Conservation (phyloP, 2,329 filamentous ascomycete genomes). For the Bipolaris cookei region DNA sequence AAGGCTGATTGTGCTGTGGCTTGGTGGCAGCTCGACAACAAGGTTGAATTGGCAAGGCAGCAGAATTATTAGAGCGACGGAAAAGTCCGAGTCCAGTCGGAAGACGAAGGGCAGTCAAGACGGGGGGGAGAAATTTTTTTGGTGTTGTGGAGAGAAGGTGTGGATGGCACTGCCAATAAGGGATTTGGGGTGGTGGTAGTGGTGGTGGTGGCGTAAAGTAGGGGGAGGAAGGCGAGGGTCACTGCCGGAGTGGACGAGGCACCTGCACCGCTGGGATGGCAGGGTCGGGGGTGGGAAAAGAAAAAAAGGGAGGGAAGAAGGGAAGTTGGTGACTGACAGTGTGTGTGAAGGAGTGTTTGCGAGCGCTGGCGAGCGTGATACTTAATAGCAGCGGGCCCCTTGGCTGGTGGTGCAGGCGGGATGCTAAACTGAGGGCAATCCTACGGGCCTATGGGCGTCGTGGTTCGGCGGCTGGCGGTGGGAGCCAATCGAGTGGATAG, state of each 20-base stretch:
- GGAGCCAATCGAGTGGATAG: constrained; percentile 42
- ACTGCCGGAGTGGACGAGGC: constrained; percentile 36
- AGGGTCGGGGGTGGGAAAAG: constrained; percentile 23
- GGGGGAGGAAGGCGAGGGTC: constrained; percentile 23
- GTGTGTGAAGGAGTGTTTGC: constrained; percentile 20
- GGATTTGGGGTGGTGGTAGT: constrained; percentile 27
- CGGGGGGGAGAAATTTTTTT: constrained; percentile 27
- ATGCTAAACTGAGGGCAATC: constrained; percentile 26
- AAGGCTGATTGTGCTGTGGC: constrained; percentile 41
- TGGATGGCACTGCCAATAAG: constrained; percentile 41
- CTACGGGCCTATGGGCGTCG: constrained; percentile 24
- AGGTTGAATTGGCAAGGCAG: constrained; percentile 35
- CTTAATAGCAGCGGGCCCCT: constrained; percentile 34
- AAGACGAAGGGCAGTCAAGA: constrained; percentile 5
- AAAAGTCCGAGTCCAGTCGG: constrained; percentile 34
- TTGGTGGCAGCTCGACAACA: constrained; percentile 31
- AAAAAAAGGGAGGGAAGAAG: constrained; percentile 33
- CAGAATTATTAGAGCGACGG: constrained; percentile 34
- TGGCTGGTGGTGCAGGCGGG: constrained; percentile 20
- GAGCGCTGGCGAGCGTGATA: constrained; percentile 39
- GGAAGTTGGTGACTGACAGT: constrained; percentile 42
- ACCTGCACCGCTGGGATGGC: constrained; percentile 41
- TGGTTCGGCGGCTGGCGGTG: constrained; percentile 33
- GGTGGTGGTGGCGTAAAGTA: constrained; percentile 8
- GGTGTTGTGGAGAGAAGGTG: constrained; percentile 23